A percentile compares a stretch with the other conserved stretches of the same genome.
phyloP scores from a whole-genome alignment of 495 filamentous ascomycete species.

The Zalerion maritima region DNA sequence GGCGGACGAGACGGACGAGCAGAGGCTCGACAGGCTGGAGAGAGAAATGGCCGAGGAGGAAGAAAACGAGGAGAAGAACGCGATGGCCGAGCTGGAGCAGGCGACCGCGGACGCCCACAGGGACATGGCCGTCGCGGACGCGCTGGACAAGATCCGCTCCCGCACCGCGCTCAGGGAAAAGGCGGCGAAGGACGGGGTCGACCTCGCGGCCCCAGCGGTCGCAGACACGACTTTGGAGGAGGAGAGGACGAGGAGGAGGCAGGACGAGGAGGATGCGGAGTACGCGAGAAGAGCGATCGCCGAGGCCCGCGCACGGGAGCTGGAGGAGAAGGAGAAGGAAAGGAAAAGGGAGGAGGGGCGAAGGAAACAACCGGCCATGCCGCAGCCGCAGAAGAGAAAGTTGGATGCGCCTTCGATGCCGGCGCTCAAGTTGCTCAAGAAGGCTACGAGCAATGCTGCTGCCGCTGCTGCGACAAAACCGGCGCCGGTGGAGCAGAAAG shows the following conservation, averaged over 20 bases:
- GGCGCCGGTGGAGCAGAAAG: no score
- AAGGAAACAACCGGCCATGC: no score
- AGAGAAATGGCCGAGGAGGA: constrained; percentile 46
- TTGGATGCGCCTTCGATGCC: no score
- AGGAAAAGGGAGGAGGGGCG: constrained; percentile 32
- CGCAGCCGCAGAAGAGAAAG: no score
- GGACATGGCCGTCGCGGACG: constrained; percentile 95
- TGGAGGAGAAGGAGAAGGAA: constrained; percentile 31
- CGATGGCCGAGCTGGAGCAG: constrained; percentile 66
- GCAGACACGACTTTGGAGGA: constrained; percentile 39
- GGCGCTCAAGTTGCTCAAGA: no score
- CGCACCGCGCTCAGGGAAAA: constrained; percentile 77
- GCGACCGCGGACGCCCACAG: constrained; percentile 86
- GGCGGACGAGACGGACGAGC: constrained; percentile 68
- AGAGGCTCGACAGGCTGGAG: constrained; percentile 73
- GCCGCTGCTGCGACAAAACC: no score
- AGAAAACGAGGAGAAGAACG: constrained; percentile 44
- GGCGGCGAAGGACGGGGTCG: constrained; percentile 45
- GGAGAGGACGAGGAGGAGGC: constrained; percentile 38
- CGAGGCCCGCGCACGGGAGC: constrained; percentile 23
- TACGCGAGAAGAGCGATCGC: constrained; percentile 68
- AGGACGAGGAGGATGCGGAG: constrained; percentile 79
- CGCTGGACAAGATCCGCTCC: constrained; percentile 84
- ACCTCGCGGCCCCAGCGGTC: constrained; percentile 31
- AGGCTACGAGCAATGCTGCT: no score